Evolutionary conservation across 768 basidiomycete species (phyloP).

Genomic region (Kwoniella botswanensis): DNA sequence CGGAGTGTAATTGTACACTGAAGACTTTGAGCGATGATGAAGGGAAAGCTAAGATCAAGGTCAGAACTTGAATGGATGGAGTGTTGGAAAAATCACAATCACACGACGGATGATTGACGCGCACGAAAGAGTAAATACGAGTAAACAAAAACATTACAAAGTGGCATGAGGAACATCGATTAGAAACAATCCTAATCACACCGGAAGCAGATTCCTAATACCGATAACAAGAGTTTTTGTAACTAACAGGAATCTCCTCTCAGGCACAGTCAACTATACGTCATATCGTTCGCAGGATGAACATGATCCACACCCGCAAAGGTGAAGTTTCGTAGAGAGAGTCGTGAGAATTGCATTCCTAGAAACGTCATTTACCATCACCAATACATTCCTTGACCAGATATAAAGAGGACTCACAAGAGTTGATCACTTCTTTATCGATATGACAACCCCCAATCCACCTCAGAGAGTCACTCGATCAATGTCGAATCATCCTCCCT

Average conservation of each 20-base stretch:
- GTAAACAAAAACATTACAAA: not conserved
- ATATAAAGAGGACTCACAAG: slow-evolving; percentile 2
- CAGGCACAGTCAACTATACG: slow-evolving; percentile 6
- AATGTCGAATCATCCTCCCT: slow-evolving; percentile 37
- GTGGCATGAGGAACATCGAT: not conserved
- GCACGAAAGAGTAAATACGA: not conserved
- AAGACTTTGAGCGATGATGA: too few species aligned
- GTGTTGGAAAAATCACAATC: too few species aligned
- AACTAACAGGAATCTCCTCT: too few species aligned
- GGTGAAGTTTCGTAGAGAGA: too few species aligned
- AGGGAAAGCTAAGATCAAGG: too few species aligned
- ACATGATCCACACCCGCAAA: too few species aligned
- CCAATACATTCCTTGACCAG: too few species aligned
- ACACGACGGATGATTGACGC: too few species aligned
- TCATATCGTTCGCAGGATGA: slow-evolving; percentile 5
- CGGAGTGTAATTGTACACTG: too few species aligned
- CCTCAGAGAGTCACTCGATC: slow-evolving; percentile 43
- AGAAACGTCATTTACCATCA: slow-evolving; percentile 6
- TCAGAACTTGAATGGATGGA: too few species aligned
- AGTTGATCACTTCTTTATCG: too few species aligned
- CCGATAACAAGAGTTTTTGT: not conserved
- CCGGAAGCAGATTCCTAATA: not conserved
- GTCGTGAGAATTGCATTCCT: not conserved
- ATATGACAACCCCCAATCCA: slow-evolving; percentile 8
- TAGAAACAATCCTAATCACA: too few species aligned